phyloP scores from a whole-genome alignment of 2,329 filamentous ascomycete species.

The Aureobasidium namibiae region DNA sequence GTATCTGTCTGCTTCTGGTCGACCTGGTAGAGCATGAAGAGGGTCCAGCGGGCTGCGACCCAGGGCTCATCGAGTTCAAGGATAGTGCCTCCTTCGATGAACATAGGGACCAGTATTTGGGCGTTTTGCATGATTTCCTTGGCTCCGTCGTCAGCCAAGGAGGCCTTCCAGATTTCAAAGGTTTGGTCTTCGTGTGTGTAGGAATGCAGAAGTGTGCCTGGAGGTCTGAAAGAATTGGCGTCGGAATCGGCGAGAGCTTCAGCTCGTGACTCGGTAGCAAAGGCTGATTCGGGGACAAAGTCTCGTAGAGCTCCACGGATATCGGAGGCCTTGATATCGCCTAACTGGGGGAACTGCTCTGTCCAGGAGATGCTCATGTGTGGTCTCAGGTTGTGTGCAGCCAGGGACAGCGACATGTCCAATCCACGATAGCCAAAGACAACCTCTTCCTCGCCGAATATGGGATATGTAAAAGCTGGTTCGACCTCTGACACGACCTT shows the following conservation, averaged over 20 bases:
- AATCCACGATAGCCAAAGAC: slow-evolving; percentile 87
- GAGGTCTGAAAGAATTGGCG: slow-evolving; percentile 58
- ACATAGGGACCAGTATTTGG: slow-evolving; percentile 75
- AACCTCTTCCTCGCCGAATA: slow-evolving; percentile 87
- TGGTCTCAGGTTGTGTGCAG: slow-evolving; percentile 68
- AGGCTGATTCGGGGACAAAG: slow-evolving; percentile 53
- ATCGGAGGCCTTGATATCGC: slow-evolving; percentile 61
- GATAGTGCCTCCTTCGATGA: slow-evolving; percentile 85
- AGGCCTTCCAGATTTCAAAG: slow-evolving; percentile 81
- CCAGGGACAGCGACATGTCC: slow-evolving; percentile 63
- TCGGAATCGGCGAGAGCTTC: slow-evolving; percentile 25
- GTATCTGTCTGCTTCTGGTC: slow-evolving; percentile 19
- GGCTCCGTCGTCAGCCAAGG: slow-evolving; percentile 60
- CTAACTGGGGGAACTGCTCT: slow-evolving; percentile 61
- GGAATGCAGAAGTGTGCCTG: slow-evolving; percentile 61
- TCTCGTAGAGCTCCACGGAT: slow-evolving; percentile 55
- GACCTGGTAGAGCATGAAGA: slow-evolving; percentile 62
- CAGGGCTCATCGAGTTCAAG: slow-evolving; percentile 65
- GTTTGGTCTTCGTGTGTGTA: slow-evolving; percentile 54
- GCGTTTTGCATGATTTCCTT: slow-evolving; percentile 67
- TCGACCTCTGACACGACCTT: slow-evolving; percentile 60
- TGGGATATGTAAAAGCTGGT: slow-evolving; percentile 80
- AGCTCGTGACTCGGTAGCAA: slow-evolving; percentile 13
- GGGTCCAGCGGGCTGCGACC: slow-evolving; percentile 72
- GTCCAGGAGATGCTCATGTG: slow-evolving; percentile 62